A percentile compares a stretch with the other conserved stretches of the same genome.
phyloP scores from a whole-genome alignment of 2,329 filamentous ascomycete genomes.

The Pochonia chlamydosporia region DNA sequence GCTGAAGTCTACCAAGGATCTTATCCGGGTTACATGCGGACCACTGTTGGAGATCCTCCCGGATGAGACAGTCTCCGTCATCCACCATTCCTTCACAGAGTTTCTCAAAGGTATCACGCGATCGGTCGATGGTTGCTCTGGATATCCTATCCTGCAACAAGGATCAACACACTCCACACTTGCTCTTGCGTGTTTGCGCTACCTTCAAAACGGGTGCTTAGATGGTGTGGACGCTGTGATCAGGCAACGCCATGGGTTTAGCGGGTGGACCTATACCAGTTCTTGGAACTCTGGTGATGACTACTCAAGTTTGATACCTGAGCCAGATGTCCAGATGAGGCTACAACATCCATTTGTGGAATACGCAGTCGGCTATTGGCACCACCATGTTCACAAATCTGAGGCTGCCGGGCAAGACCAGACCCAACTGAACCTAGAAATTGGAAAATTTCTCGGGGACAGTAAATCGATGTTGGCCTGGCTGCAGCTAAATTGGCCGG shows the following conservation, averaged over 20 bases:
- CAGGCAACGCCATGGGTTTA: too few relatives aligned
- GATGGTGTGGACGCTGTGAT: too few relatives aligned
- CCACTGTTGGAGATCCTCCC: constrained; percentile 37
- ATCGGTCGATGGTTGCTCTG: not conserved
- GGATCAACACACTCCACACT: not conserved
- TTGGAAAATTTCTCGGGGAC: not conserved
- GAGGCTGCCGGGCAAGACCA: constrained; percentile 14
- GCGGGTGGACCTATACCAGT: too few relatives aligned
- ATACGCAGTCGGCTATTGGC: constrained; percentile 25
- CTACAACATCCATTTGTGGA: constrained; percentile 22
- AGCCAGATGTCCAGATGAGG: too few relatives aligned
- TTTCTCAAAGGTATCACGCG: constrained; percentile 27
- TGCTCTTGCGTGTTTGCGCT: not conserved
- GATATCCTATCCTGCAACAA: constrained; percentile 6
- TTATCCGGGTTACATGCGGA: constrained; percentile 33
- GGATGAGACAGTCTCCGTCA: constrained; percentile 36
- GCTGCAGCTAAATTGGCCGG: constrained; percentile 2
- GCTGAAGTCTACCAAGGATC: constrained; percentile 25
- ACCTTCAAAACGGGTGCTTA: too few relatives aligned
- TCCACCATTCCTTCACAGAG: constrained; percentile 45
- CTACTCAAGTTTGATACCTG: too few relatives aligned
- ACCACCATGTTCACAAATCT: constrained; percentile 18
- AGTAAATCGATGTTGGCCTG: not conserved
- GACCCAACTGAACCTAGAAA: constrained; percentile 9
- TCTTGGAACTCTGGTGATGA: too few relatives aligned